These are phyloP conservation scores for Iberis pinnata DNA, from an alignment of 345 rosid genomes.

Conservation along the genomic window DNA sequence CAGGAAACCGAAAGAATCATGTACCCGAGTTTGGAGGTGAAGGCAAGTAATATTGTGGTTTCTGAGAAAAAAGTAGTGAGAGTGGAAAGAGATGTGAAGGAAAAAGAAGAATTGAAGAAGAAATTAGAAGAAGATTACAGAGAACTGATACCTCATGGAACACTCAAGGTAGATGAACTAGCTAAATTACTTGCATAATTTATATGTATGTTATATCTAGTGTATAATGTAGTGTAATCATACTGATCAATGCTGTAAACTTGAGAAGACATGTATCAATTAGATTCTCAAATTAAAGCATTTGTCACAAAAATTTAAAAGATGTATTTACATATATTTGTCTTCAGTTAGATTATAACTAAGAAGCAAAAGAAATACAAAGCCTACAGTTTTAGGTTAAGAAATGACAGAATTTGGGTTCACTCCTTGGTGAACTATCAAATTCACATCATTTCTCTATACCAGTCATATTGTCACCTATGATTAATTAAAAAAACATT, in stretches of 20 bases:
- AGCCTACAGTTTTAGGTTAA: too few relatives aligned
- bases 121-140: slow-evolving; percentile 28
- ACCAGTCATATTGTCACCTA: too few relatives aligned
- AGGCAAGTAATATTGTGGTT: slow-evolving; percentile 18
- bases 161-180: slow-evolving; percentile 70
- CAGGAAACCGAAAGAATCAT: slow-evolving; percentile 32
- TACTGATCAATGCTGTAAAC: not conserved
- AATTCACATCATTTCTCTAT: too few relatives aligned
- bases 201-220: slow-evolving; percentile 19
- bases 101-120: slow-evolving; percentile 14
- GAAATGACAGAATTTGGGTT: too few relatives aligned
- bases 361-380: too few relatives aligned
- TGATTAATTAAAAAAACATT: too few relatives aligned
- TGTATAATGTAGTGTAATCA: slow-evolving; percentile 15
- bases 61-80: slow-evolving; percentile 8
- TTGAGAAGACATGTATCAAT: not conserved
- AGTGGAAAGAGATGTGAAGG: slow-evolving; percentile 28
- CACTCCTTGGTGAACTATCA: too few relatives aligned
- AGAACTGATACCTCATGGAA: slow-evolving; percentile 46
- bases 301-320: too few relatives aligned
- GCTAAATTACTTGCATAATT: slow-evolving; percentile 63
- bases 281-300: too few relatives aligned
- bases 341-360: too few relatives aligned
- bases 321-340: too few relatives aligned
- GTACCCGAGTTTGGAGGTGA: slow-evolving; percentile 25